phyloP scores from a whole-genome alignment of 129 eudicot species.

The Silybum marianum region DNA sequence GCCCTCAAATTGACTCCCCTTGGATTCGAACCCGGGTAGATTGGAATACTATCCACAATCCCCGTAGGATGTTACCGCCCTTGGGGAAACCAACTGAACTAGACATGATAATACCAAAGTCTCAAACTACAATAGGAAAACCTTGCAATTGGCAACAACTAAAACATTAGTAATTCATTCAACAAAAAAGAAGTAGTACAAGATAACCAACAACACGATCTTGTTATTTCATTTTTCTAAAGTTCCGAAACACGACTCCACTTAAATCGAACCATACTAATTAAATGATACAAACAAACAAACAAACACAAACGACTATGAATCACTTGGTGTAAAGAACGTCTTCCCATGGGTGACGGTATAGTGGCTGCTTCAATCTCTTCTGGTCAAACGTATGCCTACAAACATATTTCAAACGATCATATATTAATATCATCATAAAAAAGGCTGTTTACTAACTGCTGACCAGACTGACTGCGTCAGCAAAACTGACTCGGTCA shows the following conservation, averaged over 20 bases:
- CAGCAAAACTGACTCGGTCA: no score
- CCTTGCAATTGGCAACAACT: background rate
- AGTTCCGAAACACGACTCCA: constrained; percentile 13
- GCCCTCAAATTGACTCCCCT: no score
- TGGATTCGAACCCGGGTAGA: no score
- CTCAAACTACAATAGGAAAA: no score
- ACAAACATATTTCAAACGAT: constrained; percentile 16
- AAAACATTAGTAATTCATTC: background rate
- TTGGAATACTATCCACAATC: no score
- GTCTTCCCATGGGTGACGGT: constrained; percentile 99
- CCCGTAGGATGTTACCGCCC: no score
- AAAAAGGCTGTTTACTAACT: no score
- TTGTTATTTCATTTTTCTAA: constrained; percentile 16
- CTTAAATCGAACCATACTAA: constrained; percentile 13
- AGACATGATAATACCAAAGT: no score
- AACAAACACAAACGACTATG: background rate
- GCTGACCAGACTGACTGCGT: no score
- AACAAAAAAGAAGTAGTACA: constrained; percentile 10
- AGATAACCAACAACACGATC: background rate
- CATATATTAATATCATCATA: background rate
- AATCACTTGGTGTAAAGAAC: constrained; percentile 94
- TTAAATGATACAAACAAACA: constrained; percentile 25
- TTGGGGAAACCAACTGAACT: no score
- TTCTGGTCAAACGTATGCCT: constrained; percentile 99
- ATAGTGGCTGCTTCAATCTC: constrained; percentile 99